Base-by-base conservation (phyloP, 441 rosid genomes). In the Eutrema salsugineum region DNA sequence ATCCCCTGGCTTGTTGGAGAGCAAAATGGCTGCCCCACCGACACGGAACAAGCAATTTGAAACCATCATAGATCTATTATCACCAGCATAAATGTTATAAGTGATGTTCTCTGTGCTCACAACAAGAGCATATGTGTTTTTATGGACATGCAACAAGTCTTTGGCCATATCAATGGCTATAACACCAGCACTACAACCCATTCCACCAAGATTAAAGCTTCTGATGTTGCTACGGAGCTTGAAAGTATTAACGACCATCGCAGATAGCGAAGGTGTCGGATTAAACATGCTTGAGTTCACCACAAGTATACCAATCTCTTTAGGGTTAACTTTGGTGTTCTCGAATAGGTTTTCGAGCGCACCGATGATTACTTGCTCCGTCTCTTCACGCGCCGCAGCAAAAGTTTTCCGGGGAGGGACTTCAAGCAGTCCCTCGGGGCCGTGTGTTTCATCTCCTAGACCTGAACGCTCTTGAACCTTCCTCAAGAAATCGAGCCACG, bases 161-260 rank as follows among this genome's bases (percentile, higher is more conserved):
- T 88, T 90, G 6, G 97, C 93, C 12, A 92, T 83, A 78, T 87
- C 94, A 73, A 92, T 43, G 12, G 91, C 86, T 30, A 92, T 88
- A 53, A 92, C 90, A 36, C 98, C 91, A 57, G 98, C 98, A 83
- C 97, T 92, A 71, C 98, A 92, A 12, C 98, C 98, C 98, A 92
- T 90, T 2, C 97, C 98, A 19, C 98, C 98, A 67, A 92, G 89
- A 77, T 83, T 92, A 36, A 80, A 90, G 66, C 93, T 87, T 79
- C 79, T 79, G 24, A 90, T 77, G 78, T 88, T 92, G 3, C 98
- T 91, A 70, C 98, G 83, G 72, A 92, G 27, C 30, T 85, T 92
- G 60, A 90, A 92, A 68, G 78, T 88, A 38, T 88, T 92, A 36
- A 92, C 83, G 19, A 92, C 86, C 94, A 90, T 90, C 2, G 98